Conservation (phyloP, 2,329 filamentous ascomycete species). For the Fusarium sp. region DNA sequence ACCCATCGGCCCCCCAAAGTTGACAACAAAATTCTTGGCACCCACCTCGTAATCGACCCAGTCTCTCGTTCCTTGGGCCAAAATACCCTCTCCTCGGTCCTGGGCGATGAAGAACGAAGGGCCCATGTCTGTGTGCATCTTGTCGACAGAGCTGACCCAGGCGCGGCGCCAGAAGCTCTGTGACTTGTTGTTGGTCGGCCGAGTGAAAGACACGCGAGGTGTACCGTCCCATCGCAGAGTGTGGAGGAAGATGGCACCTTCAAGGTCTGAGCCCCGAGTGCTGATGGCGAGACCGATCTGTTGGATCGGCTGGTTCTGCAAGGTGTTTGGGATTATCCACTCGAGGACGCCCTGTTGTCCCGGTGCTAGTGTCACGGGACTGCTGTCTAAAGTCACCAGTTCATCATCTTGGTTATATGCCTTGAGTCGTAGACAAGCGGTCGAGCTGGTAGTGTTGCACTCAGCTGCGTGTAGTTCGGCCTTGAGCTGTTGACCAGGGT, state of each 20-base stretch:
- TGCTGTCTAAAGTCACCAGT: not conserved
- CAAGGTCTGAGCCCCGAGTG: not conserved
- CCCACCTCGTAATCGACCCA: not conserved
- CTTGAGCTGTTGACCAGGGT: not conserved
- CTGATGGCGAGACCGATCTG: not conserved
- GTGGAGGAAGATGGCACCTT: not conserved
- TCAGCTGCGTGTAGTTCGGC: not conserved
- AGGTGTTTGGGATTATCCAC: slow-evolving; percentile 1
- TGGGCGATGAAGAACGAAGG: slow-evolving; percentile 3
- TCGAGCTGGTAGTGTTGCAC: not conserved
- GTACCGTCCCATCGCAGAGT: slow-evolving; percentile 1
- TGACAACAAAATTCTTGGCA: not conserved
- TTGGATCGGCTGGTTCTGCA: slow-evolving; percentile 1
- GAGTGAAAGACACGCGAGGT: not conserved
- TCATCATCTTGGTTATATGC: not conserved
- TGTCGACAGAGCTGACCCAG: slow-evolving; percentile 1
- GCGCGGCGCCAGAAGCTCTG: slow-evolving; percentile 7
- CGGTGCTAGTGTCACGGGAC: not conserved
- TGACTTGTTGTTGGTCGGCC: not conserved
- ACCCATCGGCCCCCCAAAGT: slow-evolving; percentile 3
- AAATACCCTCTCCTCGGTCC: not conserved
- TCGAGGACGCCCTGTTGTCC: not conserved
- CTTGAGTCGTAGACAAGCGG: not conserved
- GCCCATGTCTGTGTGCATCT: slow-evolving; percentile 2
- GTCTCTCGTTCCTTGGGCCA: not conserved